Evolutionary conservation across 2,329 filamentous ascomycete genomes (phyloP).

Genomic region (Beauveria brongniartii): DNA sequence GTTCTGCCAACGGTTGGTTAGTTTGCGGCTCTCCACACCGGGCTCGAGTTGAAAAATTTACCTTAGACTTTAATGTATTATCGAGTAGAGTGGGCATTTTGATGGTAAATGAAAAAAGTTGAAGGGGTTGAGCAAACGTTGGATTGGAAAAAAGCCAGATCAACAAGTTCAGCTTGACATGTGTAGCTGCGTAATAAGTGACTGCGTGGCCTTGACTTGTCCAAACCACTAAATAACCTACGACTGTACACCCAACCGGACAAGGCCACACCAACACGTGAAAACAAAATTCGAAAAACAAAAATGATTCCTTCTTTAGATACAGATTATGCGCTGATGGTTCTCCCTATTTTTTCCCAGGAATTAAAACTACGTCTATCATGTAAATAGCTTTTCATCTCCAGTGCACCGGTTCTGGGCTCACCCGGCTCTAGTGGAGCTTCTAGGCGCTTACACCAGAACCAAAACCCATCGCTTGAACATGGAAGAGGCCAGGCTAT

Average conservation of each 20-base stretch:
- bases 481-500: too few relatives aligned
- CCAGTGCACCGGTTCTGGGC: neutral
- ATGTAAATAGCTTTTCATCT: neutral
- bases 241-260: too few relatives aligned
- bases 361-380: too few relatives aligned
- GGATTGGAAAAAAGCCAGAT: neutral
- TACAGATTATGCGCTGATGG: too few relatives aligned
- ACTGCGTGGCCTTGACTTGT: neutral
- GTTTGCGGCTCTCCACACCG: neutral
- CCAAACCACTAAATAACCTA: too few relatives aligned
- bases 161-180: neutral
- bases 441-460: neutral
- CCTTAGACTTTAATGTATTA: conserved; percentile 61
- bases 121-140: neutral
- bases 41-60: conserved; percentile 24
- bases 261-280: neutral
- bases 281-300: too few relatives aligned
- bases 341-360: too few relatives aligned
- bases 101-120: neutral
- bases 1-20: conserved; percentile 39
- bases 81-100: conserved; percentile 64
- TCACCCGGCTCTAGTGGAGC: neutral
- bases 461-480: neutral
- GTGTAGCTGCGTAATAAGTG: neutral
- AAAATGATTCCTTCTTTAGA: too few relatives aligned